Evolutionary conservation across 352 stramenopile genomes (phyloP), one percentile per base, ranked within the genome.

Genomic region (Globisporangium cederbergense): DNA sequence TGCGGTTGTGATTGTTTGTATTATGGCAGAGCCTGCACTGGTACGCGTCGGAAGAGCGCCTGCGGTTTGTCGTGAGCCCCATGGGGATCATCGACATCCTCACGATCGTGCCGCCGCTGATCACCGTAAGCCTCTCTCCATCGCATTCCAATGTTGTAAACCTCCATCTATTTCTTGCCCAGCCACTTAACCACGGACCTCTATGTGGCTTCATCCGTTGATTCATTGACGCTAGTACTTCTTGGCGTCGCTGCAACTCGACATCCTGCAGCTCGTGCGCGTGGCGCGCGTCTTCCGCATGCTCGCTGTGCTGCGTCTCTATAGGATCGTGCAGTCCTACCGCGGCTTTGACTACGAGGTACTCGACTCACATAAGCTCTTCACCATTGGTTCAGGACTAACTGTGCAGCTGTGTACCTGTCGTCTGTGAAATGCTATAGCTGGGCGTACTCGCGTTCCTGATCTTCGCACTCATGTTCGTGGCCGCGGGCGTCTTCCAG

Each of bases 281-380:
- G 71, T 87, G 5, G 67, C 77, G 4, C 78, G 80, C 38, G 72
- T 89, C 52, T 87, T 89, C 49, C 78, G 80, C 4, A 79, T 85
- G 56, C 71, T 89, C 5, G 64, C 74, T 4, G 76, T 89, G 11
- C 60, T 87, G 25, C 73, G 80, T 4, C 71, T 89, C n/a, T 86
- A 87, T 51, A 77, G 77, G 28, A 71, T 89, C 36, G 62, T 87
- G 7, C 68, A 83, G 60, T 72, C 78, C 9, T 80, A 87, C 43
- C 65, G 75, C 7, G 80, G 80, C 52, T 87, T 80, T 43, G 78
- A 89, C 46, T 89, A 89, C 55, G 76, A 86, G 64, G 70, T 72
- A 22, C 14, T 45, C 7, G 7, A 36, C 18, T 22, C 4, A 57
- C 42, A 20, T 20, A 18, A 57, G 16, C 51, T 30, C 51, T 28